These are phyloP conservation scores for Candida rishiriensis DNA, from an alignment of 805 yeast genomes.

Conservation along the genomic window DNA sequence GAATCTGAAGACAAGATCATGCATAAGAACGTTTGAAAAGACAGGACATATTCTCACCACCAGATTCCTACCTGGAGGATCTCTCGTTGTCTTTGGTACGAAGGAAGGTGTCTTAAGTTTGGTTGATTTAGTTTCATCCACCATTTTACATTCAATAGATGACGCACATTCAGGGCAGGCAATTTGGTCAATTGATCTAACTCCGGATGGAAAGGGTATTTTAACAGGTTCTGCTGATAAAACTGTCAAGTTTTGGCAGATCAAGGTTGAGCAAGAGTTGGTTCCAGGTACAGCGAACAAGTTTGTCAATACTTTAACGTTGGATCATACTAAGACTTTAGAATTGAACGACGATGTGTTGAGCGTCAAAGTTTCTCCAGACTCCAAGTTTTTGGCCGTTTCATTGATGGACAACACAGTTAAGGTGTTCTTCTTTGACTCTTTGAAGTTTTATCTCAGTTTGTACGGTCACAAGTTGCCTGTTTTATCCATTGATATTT, in stretches of 20 bases:
- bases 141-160: constrained; percentile 63
- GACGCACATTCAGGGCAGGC: constrained; percentile 72
- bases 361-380: constrained; percentile 75
- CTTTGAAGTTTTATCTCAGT: constrained; percentile 81
- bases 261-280: constrained; percentile 59
- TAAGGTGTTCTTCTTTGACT: constrained; percentile 83
- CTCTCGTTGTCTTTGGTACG: constrained; percentile 81
- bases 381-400: constrained; percentile 70
- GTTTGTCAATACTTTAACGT: constrained; percentile 46
- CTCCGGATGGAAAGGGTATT: constrained; percentile 78
- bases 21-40: constrained; percentile 75
- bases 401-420: constrained; percentile 92
- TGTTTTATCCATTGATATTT: constrained; percentile 86
- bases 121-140: constrained; percentile 80
- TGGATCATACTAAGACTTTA: constrained; percentile 73
- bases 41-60: constrained; percentile 83
- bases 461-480: constrained; percentile 96
- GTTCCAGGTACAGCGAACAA: constrained; percentile 62
- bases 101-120: constrained; percentile 81
- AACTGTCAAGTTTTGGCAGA: constrained; percentile 83
- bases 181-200: constrained; percentile 85
- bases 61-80: constrained; percentile 87
- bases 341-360: constrained; percentile 86
- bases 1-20: constrained; percentile 70
- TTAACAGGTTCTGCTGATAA: constrained; percentile 96